Base-by-base conservation (phyloP, 306 rosid species). In the Cucumis hystrix region DNA sequence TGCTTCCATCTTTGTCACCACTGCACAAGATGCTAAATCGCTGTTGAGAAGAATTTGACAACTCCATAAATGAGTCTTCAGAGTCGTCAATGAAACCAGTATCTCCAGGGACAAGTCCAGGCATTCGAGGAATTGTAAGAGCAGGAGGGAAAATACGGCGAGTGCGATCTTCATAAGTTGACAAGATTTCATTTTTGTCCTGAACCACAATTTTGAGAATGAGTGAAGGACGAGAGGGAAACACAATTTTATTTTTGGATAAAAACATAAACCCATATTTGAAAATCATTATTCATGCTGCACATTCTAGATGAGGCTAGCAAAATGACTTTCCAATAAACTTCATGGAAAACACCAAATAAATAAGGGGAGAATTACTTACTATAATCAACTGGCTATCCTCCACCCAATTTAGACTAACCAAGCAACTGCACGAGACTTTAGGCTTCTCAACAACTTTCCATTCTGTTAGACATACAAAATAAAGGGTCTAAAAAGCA, bases 71-170 rank as follows among this genome's bases (percentile, higher is more conserved):
- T 30, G 95, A 89, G 82, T 89, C 95, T 79, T 92, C 97, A 79
- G 81, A 78, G 14, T 94, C 98, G 79, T 94, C 97, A 85, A 90
- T 88, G 87, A 92, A 90, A 80, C 96, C 89, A 45, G 87, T 74
- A 76, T 94, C 98, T 78, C 97, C 97, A 35, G 97, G 87, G 56
- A 94, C 97, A 86, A 92, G 81, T 84, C 98, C 98, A 61, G 91
- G 96, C 86, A 92, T 87, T 66, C 92, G 86, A 25, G 98, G 98
- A 84, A 82, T 87, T 68, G 88, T 90, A 65, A 97, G 98, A 84
- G 97, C 89, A 4, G 97, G 96, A 76, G 98, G 98, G 77, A 92
- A 94, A 89, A 90, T 90, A 64, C 95, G 93, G 79, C 91, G 78
- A 79, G 98, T 94, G 71, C 98, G 96, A 83, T 94, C 98, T 82